Evolutionary conservation across 768 basidiomycete genomes (phyloP), one percentile per base, ranked within the genome.

Genomic region (Mycena belliarum): DNA sequence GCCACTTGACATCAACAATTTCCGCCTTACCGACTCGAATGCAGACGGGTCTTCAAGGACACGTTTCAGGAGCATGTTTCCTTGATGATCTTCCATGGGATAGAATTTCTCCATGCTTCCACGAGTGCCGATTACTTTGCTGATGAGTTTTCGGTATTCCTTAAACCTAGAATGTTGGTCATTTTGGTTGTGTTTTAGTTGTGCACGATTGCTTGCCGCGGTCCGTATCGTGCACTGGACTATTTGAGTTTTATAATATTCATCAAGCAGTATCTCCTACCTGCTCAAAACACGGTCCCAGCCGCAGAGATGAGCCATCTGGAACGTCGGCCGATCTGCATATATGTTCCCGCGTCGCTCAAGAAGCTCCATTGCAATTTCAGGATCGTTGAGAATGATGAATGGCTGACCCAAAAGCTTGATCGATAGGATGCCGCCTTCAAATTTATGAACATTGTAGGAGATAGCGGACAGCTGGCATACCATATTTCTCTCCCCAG

Each of bases 281-380:
- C 35, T 57, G 44, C 56, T 57, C 35, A 57, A 32, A 4, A 46
- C 56, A 14, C 44, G 43, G 29, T 52, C 44, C 57, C 58, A 63
- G 2, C 64, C 57, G 20, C 57, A 52, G 1, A 60, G 35, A 16
- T 55, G 70, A 43, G 72, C 73, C 76, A 78, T 77, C 1, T 75
- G 69, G 28, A 79, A 59, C n/a, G 69, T 67, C 0, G 76, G 77
- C 16, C 76, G 70, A 59, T 79, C 77, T 14, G 76, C 77, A 56
- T 79, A 78, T 33, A 66, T 60, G 44, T 70, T 65, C n/a, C 77
- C 76, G 48, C 75, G 73, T 57, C 73, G 73, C 33, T 75, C 73
- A 35, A 78, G 70, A 59, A 77, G 63, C 37, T 78, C 76, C 16
- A 45, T 43, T 8, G 64, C 64, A 7, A 64, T 60, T 11, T 40